Evolutionary conservation across 495 filamentous ascomycete species (phyloP).

Genomic region (Immersiella caudata): DNA sequence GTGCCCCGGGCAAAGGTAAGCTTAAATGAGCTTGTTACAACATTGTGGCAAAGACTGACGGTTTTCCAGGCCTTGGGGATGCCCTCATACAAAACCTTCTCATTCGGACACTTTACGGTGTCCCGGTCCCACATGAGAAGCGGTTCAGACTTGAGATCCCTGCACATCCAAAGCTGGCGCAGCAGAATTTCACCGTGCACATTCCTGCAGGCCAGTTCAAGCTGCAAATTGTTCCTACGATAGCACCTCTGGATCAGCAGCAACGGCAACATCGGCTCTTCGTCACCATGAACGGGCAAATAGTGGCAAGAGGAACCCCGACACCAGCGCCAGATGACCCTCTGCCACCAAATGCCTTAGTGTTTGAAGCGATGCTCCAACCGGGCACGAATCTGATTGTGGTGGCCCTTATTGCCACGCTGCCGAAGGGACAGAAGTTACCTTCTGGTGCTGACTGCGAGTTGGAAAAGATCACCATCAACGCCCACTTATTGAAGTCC

Average conservation of each 20-base stretch:
- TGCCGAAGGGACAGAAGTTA: constrained; percentile 60
- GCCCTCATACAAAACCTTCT: constrained; percentile 68
- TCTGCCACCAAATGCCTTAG: constrained; percentile 46
- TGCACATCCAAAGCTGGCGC: constrained; percentile 60
- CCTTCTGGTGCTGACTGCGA: constrained; percentile 62
- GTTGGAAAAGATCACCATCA: constrained; percentile 63
- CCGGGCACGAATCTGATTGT: constrained; percentile 69
- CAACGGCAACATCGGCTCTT: constrained; percentile 39
- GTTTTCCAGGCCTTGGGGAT: constrained; percentile 40
- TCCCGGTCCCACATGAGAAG: constrained; percentile 57
- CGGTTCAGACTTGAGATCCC: constrained; percentile 60
- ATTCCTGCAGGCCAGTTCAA: constrained; percentile 64
- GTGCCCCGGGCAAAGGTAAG: constrained; percentile 61
- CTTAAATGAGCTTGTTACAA: neutral
- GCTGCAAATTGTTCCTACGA: constrained; percentile 64
- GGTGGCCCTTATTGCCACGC: constrained; percentile 64
- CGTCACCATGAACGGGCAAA: constrained; percentile 52
- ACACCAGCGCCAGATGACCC: constrained; percentile 50
- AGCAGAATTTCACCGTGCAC: constrained; percentile 69
- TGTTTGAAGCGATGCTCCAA: constrained; percentile 64
- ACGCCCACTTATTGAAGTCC: constrained; percentile 30
- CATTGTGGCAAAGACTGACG: constrained; percentile 13
- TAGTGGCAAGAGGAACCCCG: constrained; percentile 57
- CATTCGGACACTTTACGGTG: constrained; percentile 60
- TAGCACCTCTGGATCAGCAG: constrained; percentile 57